Base-by-base conservation (phyloP, 257 asterid species). In the Salvia miltiorrhiza region DNA sequence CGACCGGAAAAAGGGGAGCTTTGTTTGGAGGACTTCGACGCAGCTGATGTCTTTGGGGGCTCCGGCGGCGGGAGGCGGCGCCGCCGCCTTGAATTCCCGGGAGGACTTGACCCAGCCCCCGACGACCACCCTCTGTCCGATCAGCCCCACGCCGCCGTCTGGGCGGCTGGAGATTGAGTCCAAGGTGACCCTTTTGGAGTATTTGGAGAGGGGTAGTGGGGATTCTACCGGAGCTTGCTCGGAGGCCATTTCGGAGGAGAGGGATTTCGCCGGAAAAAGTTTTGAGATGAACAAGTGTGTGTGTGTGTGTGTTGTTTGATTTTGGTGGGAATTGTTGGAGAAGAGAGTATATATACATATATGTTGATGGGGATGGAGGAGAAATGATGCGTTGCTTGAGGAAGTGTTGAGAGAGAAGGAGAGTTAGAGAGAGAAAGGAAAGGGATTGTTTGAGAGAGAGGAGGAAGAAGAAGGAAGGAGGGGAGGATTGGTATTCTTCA, bases 31-130 rank as follows among this genome's bases (percentile, higher is more conserved):
- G 69, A 77, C 82, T 77, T 90, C 97, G 0, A 72, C 79, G 49
- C 96, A 92, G 57, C 73, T 92, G 14, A 79, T 44, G 57, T 85
- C 95, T 76, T 80, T 82, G 16, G 79, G 81, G 8, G 21, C 75
- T 2, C 24, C 79, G 1, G 41, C 77, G n/a, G 54, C 76, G 13
- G 68, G 32, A 3, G 78, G 62, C 0, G 33, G 72, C 0, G 63
- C 28, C 11, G 23, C 45, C 0, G 73, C 26, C 17, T 78, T 76
- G 64, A 90, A 45, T 77, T 93, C 97, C 12, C 85, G 80, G 50
- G 98, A 85, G 32, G 92, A 80, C 62, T 85, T 90, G 7, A 93
- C 96, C 98, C 97, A 93, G 16, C 98, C 98, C 2, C 97, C 98
- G 5, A 93, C 77, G 52, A 88, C 81, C 6, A 85, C 81, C 21